Conservation (phyloP, 2,329 filamentous ascomycete genomes). For the Sordariomycetes sp. region DNA sequence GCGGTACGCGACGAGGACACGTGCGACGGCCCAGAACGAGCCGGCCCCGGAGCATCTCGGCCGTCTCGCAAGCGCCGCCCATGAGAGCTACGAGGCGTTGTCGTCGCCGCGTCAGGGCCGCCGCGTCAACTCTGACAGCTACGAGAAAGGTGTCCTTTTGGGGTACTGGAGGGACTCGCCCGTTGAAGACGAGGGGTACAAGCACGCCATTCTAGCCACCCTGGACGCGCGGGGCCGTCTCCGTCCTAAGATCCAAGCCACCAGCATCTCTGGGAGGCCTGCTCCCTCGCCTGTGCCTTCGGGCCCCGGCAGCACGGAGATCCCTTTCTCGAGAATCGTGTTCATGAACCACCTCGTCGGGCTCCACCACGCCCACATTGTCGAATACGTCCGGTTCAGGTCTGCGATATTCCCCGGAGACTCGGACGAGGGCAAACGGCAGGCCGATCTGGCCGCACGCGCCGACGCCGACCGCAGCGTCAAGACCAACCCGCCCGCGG, state of each 20-base stretch:
- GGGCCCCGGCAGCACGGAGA: conserved; percentile 49
- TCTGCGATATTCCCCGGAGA: conserved; percentile 17
- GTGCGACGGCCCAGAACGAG: conserved; percentile 5
- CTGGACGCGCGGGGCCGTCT: conserved; percentile 48
- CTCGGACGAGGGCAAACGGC: conserved; percentile 21
- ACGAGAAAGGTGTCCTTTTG: conserved; percentile 33
- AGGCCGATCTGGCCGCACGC: conserved; percentile 27
- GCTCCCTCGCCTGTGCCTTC: conserved; percentile 36
- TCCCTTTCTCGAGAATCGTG: conserved; percentile 46
- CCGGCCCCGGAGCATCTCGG: conserved; percentile 5
- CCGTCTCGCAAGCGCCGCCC: not conserved
- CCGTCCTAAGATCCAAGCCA: conserved; percentile 41
- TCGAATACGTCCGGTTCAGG: conserved; percentile 48
- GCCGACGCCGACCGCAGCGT: conserved; percentile 31
- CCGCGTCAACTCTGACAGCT: conserved; percentile 3
- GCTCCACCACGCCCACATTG: conserved; percentile 42
- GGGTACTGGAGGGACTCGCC: conserved; percentile 49
- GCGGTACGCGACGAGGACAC: conserved; percentile 5
- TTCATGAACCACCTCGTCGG: conserved; percentile 43
- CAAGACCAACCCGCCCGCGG: conserved; percentile 25
- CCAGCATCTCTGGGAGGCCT: conserved; percentile 31
- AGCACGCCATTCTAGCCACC: conserved; percentile 48
- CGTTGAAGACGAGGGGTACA: conserved; percentile 30
- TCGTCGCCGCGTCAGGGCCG: conserved; percentile 5
- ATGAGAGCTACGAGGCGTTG: conserved; percentile 5